Base-by-base conservation (phyloP, 768 basidiomycete species). In the Leucocoprinus birnbaumii region DNA sequence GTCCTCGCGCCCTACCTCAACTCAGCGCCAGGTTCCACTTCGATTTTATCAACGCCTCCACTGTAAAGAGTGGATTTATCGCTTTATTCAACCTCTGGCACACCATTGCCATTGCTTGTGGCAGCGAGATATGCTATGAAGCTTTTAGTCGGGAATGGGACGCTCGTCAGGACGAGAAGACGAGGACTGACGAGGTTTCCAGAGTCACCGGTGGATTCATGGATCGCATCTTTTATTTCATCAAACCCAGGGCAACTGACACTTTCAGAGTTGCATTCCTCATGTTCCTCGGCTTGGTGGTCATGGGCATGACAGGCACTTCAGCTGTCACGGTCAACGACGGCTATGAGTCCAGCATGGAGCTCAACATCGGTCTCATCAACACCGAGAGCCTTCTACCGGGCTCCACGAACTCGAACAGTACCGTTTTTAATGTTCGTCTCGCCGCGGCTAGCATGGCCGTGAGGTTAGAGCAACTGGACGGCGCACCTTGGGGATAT, bases 111-210 rank as follows among this genome's bases (percentile, higher is more conserved):
- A 42, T 51, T 9, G 50, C 50, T 11, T 25, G 40, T 2, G 41
- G 25, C 10, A 40, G 16, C 9, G 13, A 40, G 9, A 51, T 51
- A 13, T 51, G 50, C 27, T 38, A 38, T n/a, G 50, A 51, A 51
- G 50, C 50, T 10, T 51, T 51, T 18, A 51, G 50, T 40, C 41
- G 42, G 41, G 50, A 43, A 51, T 51, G 50, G 50, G 50, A 38
- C 14, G 50, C 50, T 18, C 41, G 25, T 51, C 50, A 16, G 19
- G 50, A 25, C 22, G 11, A 22, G 11, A 38, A 38, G 11, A 11
- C 5, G 31, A 31, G 31, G 31, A 51, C 50, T 22, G 50, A 51
- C 16, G n/a, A 11, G 10, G 50, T 51, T 10, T 51, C 41, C 14
- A 51, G 34, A 40, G 50, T 51, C 40, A 51, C 50, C 16, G 31